These are phyloP conservation scores for Ganoderma leucocontextum DNA, from an alignment of 1,284 basidiomycete genomes.

Conservation along the genomic window DNA sequence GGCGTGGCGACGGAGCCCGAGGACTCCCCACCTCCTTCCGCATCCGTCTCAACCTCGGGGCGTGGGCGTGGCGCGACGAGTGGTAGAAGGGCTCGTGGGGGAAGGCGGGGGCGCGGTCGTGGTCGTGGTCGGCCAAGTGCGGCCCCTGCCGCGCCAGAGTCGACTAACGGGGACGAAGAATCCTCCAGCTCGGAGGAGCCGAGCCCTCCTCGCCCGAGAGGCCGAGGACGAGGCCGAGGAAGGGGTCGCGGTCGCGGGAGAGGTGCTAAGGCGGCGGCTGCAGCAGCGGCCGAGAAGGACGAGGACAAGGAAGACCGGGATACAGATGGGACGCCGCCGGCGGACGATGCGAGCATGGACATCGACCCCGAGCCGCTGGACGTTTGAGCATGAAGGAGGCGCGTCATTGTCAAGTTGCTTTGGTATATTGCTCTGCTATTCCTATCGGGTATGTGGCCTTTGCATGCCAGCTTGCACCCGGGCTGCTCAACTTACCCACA, in stretches of 20 bases:
- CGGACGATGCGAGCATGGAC: slow-evolving; percentile 32
- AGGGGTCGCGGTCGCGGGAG: slow-evolving; percentile 33
- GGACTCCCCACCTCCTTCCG: slow-evolving; percentile 21
- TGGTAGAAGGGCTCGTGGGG: slow-evolving; percentile 28
- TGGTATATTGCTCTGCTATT: background rate
- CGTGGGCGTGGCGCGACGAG: slow-evolving; percentile 18
- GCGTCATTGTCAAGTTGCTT: background rate
- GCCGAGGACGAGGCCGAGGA: slow-evolving; percentile 34
- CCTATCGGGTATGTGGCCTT: background rate
- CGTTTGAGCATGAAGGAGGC: slow-evolving; percentile 9
- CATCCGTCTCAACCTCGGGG: slow-evolving; percentile 10
- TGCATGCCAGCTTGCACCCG: background rate
- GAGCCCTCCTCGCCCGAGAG: slow-evolving; percentile 29
- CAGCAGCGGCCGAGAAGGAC: slow-evolving; percentile 21
- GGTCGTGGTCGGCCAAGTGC: slow-evolving; percentile 30
- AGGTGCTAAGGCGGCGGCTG: slow-evolving; percentile 27
- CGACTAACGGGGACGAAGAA: slow-evolving; percentile 25
- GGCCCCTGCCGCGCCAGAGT: slow-evolving; percentile 20
- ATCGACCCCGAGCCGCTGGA: slow-evolving; percentile 27
- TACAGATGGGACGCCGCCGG: slow-evolving; percentile 28
- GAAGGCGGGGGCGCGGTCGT: slow-evolving; percentile 30
- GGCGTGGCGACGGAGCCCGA: slow-evolving; percentile 27
- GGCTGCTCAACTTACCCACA: background rate
- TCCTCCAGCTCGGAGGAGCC: slow-evolving; percentile 33
- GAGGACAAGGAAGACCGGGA: slow-evolving; percentile 26